Base-by-base conservation (phyloP, 129 eudicot species). In the Rutidosis leptorrhynchoides region DNA sequence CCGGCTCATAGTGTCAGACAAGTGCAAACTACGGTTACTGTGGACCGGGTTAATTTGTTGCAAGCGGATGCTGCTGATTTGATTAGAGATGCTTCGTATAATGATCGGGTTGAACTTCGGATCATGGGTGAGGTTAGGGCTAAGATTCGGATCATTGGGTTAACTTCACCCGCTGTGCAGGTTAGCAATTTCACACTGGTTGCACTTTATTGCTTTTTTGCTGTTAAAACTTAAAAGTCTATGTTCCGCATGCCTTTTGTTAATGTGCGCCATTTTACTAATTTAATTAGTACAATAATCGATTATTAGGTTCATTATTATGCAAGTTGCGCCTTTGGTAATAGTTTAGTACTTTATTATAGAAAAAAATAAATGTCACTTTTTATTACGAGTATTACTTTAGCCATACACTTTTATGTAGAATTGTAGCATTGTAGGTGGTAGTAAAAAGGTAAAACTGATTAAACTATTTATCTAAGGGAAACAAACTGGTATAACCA, bases 81-180 rank as follows among this genome's bases (percentile, higher is more conserved):
- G 82, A 21, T 94, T 0, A 67, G 84, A n/a, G 99, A 94, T 16
- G 97, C 92, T 19, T 26, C 79, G 28, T 7, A 79, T 26, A 76
- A 94, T 65, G 99, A 94, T 60, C 87, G 96, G 85, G 97, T 94
- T 53, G 97, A 89, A 58, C 67, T 89, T 37, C 81, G 95, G 86
- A 80, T 94, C 65, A 51, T 84, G 71, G 99, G 99, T 30, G 99
- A 94, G 77, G 92, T 94, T 14, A 83, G 96, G 42, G 97, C 99
- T 5, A 94, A 79, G 92, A 86, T 94, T 74, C 89, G 95, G 83
- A 77, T 89, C 57, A 68, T 94, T 28, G 92, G 96, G 37, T 62
- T 94, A 32, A 90, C 88, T 70, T 89, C 99, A 30, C 99, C 99
- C 20, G 92, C 83, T 22, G 95, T 90, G 43, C 82, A 90, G 97